Conservation (phyloP, 768 basidiomycete species). For the Tylopilus rubrobrunneus region DNA sequence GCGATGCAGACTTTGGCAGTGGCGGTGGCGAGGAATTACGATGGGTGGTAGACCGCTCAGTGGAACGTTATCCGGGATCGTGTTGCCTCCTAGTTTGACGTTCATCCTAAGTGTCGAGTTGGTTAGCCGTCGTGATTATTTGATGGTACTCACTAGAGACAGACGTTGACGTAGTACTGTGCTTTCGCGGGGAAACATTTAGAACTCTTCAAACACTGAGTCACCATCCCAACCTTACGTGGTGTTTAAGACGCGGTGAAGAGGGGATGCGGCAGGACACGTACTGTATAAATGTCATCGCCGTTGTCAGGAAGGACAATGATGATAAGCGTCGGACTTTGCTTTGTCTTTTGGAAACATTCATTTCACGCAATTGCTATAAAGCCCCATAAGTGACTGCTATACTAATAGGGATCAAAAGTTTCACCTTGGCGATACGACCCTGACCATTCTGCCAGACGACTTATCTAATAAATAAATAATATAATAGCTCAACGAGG, state of each 20-base stretch:
- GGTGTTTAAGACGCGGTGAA: neutral
- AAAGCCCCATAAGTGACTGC: neutral
- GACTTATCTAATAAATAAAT: too few relatives aligned
- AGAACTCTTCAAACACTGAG: slow-evolving; percentile 67
- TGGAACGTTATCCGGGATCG: slow-evolving; percentile 72
- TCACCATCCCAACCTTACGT: slow-evolving; percentile 65
- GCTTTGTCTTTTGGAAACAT: slow-evolving; percentile 37
- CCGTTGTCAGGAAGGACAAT: slow-evolving; percentile 70
- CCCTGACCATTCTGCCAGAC: slow-evolving; percentile 62
- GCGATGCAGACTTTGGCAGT: slow-evolving; percentile 74
- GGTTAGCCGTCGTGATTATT: neutral
- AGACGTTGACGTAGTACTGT: slow-evolving; percentile 81
- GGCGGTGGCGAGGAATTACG: slow-evolving; percentile 80
- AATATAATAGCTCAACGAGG: too few relatives aligned
- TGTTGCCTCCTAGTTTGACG: slow-evolving; percentile 82
- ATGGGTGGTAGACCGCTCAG: slow-evolving; percentile 38
- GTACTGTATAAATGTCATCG: slow-evolving; percentile 69
- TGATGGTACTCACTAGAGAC: slow-evolving; percentile 55
- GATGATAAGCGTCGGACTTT: slow-evolving; percentile 56
- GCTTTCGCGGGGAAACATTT: slow-evolving; percentile 66
- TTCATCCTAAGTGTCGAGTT: slow-evolving; percentile 52
- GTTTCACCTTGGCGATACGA: too few relatives aligned
- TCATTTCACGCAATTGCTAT: slow-evolving; percentile 44
- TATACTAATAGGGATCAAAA: neutral
- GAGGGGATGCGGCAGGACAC: slow-evolving; percentile 4